Evolutionary conservation across 352 stramenopile species (phyloP), one percentile per base, ranked within the genome.

Genomic region (Blastocystis sp.): DNA sequence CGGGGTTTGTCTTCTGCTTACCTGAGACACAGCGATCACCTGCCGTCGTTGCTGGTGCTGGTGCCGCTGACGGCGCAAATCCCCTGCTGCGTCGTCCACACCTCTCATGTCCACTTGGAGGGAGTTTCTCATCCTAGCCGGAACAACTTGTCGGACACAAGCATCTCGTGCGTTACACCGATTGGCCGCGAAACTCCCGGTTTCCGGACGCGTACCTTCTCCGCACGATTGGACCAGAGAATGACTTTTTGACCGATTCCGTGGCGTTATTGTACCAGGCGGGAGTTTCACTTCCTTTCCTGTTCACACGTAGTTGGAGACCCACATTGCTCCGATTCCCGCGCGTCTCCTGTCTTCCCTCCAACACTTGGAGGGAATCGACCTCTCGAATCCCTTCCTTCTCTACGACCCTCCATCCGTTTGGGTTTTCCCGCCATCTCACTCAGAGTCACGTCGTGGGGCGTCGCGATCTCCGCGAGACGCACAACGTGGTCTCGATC

Each of bases 401-500:
- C 14, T 78, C 0, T 78, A 78, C 49, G 46, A 61, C 21, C 67
- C 67, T 18, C 49, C 24, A 11, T 4, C 42, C 7, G 67, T 78
- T 57, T 46, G 27, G 0, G 16, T 21, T 7, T 44, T 32, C n/a
- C n/a, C 0, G 38, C 0, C 6, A 7, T 40, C 0, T 9, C 4
- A 59, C 14, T 36, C 57, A 78, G 67, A 9, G 9, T 2, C 36
- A 78, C 38, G 2, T 57, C 0, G 21, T 71, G 49, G 48, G 36
- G 18, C 73, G 73, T 40, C 32, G 40, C 9, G 73, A 84, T 42
- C 21, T 84, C 9, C 54, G 54, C 29, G 7, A 72, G 21, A 67
- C 42, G 16, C 73, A 84, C 27, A 84, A 84, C 48, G 73, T 84
- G 56, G 21, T 84, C 4, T 49, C 21, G 6, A 84, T 84, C 27